Evolutionary conservation across 768 basidiomycete genomes (phyloP).

Genomic region (Kwoniella newhampshirensis): DNA sequence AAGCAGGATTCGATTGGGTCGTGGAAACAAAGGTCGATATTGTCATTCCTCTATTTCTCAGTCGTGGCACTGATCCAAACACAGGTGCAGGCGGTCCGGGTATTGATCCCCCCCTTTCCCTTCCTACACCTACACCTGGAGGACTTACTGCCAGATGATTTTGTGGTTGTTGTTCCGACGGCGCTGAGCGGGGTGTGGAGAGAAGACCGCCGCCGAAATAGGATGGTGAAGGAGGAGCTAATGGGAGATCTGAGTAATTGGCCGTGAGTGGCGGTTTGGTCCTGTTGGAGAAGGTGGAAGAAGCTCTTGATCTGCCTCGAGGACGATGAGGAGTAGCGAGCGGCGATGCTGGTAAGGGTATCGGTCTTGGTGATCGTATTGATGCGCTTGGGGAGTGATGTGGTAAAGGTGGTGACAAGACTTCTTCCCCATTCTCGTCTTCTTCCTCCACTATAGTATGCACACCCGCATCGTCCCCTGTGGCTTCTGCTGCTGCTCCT

Average conservation of each 20-base stretch:
- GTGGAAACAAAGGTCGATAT: constrained; percentile 6
- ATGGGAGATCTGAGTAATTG: constrained; percentile 11
- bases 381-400: no score
- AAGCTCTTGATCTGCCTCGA: constrained; percentile 21
- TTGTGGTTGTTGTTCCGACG: no score
- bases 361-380: no score
- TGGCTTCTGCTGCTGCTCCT: no score
- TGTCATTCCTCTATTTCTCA: constrained; percentile 13
- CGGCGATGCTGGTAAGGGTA: background rate
- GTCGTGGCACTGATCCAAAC: no score
- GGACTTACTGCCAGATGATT: no score
- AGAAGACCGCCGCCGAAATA: no score
- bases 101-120: no score
- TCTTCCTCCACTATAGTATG: constrained; percentile 26
- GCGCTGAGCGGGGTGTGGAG: no score
- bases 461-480: background rate
- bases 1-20: background rate
- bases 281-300: constrained; percentile 9
- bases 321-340: background rate
- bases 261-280: constrained; percentile 14
- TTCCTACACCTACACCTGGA: no score
- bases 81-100: no score
- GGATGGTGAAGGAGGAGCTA: background rate
- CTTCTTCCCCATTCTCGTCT: constrained; percentile 4
- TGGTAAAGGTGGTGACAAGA: no score